These are phyloP conservation scores for Talaromyces albobiverticillius DNA, from an alignment of 2,329 filamentous ascomycete genomes.

Conservation along the genomic window DNA sequence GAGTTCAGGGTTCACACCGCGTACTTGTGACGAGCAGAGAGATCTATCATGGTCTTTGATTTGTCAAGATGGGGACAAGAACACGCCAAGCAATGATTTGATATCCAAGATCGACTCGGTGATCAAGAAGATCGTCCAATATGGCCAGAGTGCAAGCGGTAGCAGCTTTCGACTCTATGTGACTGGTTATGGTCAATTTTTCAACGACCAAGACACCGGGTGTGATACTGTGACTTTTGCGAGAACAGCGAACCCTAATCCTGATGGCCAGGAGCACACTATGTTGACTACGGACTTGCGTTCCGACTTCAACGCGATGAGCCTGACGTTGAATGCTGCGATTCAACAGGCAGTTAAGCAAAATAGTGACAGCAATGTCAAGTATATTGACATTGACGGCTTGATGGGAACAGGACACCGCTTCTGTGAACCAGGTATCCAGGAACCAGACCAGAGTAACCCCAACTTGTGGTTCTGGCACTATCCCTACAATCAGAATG, in stretches of 20 bases:
- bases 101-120: conserved; percentile 1
- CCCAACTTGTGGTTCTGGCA: conserved; percentile 2
- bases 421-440: conserved; percentile 4
- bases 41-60: conserved; percentile 5
- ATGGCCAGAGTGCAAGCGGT: conserved; percentile 1
- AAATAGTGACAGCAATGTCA: conserved; percentile 4
- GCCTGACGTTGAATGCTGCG: conserved; percentile 1
- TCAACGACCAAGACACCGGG: background rate
- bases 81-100: conserved; percentile 1
- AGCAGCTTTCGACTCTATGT: conserved; percentile 1
- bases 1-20: background rate
- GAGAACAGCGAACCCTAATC: background rate
- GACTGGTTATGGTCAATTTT: conserved; percentile 2
- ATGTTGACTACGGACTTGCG: conserved; percentile 3
- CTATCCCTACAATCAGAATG: conserved; percentile 6
- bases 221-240: conserved; percentile 5
- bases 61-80: conserved; percentile 3
- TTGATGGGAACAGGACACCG: conserved; percentile 1
- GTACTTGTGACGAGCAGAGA: background rate
- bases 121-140: conserved; percentile 1
- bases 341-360: conserved; percentile 2
- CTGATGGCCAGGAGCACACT: conserved; percentile 6
- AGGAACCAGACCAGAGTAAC: conserved; percentile 5
- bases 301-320: conserved; percentile 1
- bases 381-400: conserved; percentile 3